Evolutionary conservation across 169 alveolate genomes (phyloP).

Genomic region (Eimeria sp.): DNA sequence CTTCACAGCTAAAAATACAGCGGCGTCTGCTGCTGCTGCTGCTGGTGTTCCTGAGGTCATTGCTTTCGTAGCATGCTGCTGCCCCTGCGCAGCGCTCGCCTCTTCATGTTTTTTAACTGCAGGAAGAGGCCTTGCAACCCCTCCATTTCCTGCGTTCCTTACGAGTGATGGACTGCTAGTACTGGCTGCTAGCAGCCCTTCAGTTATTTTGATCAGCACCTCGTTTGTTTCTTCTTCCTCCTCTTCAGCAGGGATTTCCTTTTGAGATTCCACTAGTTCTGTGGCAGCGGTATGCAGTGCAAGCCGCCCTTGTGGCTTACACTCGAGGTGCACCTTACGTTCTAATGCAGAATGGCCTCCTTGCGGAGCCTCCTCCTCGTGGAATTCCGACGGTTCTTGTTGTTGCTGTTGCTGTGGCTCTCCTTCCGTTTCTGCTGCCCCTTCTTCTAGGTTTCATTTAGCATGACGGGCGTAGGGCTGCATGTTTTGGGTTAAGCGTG

Average conservation of each 20-base stretch:
- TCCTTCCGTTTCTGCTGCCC: background rate
- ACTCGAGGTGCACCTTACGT: background rate
- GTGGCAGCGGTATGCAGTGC: background rate
- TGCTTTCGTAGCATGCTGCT: background rate
- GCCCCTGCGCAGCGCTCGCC: background rate
- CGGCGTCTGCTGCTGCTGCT: background rate
- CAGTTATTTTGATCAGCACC: background rate
- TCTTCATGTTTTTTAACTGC: background rate
- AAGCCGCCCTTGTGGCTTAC: background rate
- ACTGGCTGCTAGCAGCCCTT: background rate
- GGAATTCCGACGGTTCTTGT: background rate
- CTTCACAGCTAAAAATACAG: background rate
- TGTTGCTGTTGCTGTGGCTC: background rate
- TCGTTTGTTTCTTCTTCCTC: slow-evolving; percentile 34
- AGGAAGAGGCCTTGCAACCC: slow-evolving; percentile 41
- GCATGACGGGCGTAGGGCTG: background rate
- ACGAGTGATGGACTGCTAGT: background rate
- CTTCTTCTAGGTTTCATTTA: background rate
- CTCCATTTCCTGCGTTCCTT: background rate
- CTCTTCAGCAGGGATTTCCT: slow-evolving; percentile 39
- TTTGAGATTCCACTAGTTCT: background rate
- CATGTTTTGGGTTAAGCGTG: background rate
- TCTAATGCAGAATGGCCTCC: background rate
- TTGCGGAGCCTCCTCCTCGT: slow-evolving; percentile 16
- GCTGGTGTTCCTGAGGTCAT: background rate